These are phyloP conservation scores for Globisporangium lucens DNA, from an alignment of 352 stramenopile genomes.

Conservation along the genomic window DNA sequence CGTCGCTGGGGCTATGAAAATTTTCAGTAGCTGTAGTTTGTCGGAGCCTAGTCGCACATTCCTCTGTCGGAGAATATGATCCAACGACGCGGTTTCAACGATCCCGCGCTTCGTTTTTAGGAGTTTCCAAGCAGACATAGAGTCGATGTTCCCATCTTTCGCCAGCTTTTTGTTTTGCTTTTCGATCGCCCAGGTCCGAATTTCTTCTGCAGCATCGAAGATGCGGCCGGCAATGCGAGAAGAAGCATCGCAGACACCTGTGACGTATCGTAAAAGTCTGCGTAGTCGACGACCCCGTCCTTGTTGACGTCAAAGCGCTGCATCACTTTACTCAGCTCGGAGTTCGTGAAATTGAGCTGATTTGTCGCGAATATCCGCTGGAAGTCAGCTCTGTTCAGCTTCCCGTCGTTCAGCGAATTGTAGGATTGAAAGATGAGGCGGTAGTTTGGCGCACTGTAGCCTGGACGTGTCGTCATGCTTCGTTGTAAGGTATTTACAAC, in stretches of 20 bases:
- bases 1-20: slow-evolving; percentile 57
- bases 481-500: slow-evolving; percentile 60
- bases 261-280: slow-evolving; percentile 80
- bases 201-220: slow-evolving; percentile 56
- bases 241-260: slow-evolving; percentile 64
- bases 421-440: slow-evolving; percentile 73
- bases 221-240: slow-evolving; percentile 50
- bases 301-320: slow-evolving; percentile 76
- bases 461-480: slow-evolving; percentile 62
- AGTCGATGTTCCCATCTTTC: slow-evolving; percentile 81
- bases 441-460: slow-evolving; percentile 67
- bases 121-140: slow-evolving; percentile 60
- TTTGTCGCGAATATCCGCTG: slow-evolving; percentile 65
- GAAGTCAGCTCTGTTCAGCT: slow-evolving; percentile 66
- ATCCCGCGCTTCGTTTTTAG: slow-evolving; percentile 58
- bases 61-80: slow-evolving; percentile 59
- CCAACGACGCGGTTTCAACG: slow-evolving; percentile 49
- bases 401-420: slow-evolving; percentile 66
- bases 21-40: slow-evolving; percentile 53
- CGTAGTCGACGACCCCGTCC: slow-evolving; percentile 74
- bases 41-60: slow-evolving; percentile 45
- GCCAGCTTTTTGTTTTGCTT: slow-evolving; percentile 74
- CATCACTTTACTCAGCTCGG: slow-evolving; percentile 76
- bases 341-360: slow-evolving; percentile 69
- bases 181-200: slow-evolving; percentile 69